These are phyloP conservation scores for Vitis labrusca DNA, from an alignment of 164 flowering plant species.

Conservation along the genomic window DNA sequence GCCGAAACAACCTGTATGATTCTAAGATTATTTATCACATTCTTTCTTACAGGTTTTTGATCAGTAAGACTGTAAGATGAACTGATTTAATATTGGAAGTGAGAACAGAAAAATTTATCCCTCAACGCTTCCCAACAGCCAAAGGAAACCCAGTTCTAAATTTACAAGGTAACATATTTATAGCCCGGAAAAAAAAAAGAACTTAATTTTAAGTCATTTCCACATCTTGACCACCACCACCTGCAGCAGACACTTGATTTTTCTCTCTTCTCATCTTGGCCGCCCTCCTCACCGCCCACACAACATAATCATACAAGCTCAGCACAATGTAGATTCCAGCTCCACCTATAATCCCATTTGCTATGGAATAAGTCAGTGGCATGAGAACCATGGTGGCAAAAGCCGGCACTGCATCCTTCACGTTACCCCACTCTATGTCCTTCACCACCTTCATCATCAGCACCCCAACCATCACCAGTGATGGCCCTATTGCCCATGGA, in stretches of 20 bases:
- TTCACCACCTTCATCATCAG: slow-evolving; percentile 83
- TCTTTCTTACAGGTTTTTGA: no score
- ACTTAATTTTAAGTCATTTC: no score
- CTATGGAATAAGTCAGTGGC: slow-evolving; percentile 83
- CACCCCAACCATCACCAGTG: slow-evolving; percentile 78
- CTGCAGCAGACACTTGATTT: slow-evolving; percentile 66
- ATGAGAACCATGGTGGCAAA: slow-evolving; percentile 77
- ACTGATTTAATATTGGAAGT: no score
- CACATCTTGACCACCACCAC: no score
- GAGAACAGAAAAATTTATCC: no score
- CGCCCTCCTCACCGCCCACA: slow-evolving; percentile 36
- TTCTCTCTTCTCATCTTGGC: slow-evolving; percentile 47
- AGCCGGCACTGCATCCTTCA: slow-evolving; percentile 72
- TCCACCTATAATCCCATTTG: slow-evolving; percentile 85
- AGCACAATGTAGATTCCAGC: slow-evolving; percentile 64
- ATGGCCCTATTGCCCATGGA: slow-evolving; percentile 90
- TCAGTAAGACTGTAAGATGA: no score
- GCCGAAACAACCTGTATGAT: no score
- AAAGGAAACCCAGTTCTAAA: no score
- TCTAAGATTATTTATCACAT: no score
- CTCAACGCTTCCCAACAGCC: no score
- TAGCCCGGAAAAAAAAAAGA: no score
- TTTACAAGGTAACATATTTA: no score
- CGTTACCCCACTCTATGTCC: slow-evolving; percentile 69
- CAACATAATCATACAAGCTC: slow-evolving; percentile 39